A percentile compares a stretch with the other conserved stretches of the same genome.
phyloP scores from a whole-genome alignment of 805 yeast species.

The Candida germanica region DNA sequence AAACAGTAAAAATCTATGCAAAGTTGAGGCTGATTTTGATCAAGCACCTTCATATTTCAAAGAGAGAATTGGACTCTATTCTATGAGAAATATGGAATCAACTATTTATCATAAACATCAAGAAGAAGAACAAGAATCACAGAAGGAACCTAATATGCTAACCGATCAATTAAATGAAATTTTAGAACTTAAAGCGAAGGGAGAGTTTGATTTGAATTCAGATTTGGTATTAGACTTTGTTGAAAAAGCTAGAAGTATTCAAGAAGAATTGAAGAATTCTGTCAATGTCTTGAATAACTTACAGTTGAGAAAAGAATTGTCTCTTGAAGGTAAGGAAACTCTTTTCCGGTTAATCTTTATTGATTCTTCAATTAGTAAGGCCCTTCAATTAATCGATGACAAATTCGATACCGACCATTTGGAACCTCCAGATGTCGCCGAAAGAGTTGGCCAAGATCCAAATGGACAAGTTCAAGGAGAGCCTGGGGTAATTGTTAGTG shows the following conservation, averaged over 20 bases:
- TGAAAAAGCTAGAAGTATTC: conserved; percentile 23
- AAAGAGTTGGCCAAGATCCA: not conserved
- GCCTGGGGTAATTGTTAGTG: not conserved
- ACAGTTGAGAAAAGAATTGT: conserved; percentile 53
- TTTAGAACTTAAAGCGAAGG: conserved; percentile 30
- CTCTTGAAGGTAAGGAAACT: conserved; percentile 71
- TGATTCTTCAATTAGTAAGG: conserved; percentile 66
- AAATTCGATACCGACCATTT: conserved; percentile 24
- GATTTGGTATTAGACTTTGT: conserved; percentile 30
- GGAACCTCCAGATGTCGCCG: not conserved
- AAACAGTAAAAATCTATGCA: conserved; percentile 59
- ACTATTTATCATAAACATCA: conserved; percentile 42
- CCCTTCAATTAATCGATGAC: conserved; percentile 39
- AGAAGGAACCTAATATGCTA: conserved; percentile 10
- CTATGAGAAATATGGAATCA: conserved; percentile 78
- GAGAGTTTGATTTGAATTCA: conserved; percentile 29
- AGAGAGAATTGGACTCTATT: conserved; percentile 71
- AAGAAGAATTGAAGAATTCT: conserved; percentile 28
- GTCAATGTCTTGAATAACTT: conserved; percentile 54
- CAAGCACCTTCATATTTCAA: conserved; percentile 58
- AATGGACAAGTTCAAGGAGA: not conserved
- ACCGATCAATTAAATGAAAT: conserved; percentile 30
- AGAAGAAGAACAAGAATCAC: conserved; percentile 7
- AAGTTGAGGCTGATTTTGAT: conserved; percentile 65
- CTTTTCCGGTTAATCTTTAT: conserved; percentile 64